Base-by-base conservation (phyloP, 2,329 filamentous ascomycete genomes). In the Cladobotryum mycophilum region DNA sequence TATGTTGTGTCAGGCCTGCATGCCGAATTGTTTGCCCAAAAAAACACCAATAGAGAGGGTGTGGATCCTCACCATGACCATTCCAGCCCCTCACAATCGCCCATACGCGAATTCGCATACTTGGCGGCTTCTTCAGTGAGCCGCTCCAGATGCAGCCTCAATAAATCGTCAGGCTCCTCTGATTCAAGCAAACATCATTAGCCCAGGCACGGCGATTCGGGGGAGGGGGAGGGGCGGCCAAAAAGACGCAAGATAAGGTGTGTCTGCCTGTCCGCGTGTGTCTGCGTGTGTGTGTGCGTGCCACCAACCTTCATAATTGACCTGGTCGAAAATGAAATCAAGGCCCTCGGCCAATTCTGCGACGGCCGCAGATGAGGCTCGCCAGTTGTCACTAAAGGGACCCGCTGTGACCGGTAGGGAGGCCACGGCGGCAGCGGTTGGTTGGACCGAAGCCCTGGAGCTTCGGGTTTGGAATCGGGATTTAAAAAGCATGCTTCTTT, bases 261-360 rank as follows among this genome's bases (percentile, higher is more conserved):
- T 20, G n/a, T n/a, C n/a, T n/a, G n/a, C n/a, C n/a, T n/a, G n/a
- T n/a, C n/a, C n/a, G n/a, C n/a, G n/a, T n/a, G n/a, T n/a, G n/a
- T n/a, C n/a, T n/a, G n/a, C n/a, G n/a, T n/a, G 20, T 20, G 25
- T 30, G 6, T 8, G 6, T 30, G 25, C 8, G 25, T 30, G 13
- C 6, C 13, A 46, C 42, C 25, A 7, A 60, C 58, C 57, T 42
- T 60, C 54, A 3, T 55, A 54, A 36, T 58, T 51, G 1, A 58
- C 4, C 18, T 57, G 49, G 11, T 60, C 58, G 18, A 61, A 55
- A 0, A 61, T 53, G 45, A 61, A 61, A 2, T 60, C 59, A 1
- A 61, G 45, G 4, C 55, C 50, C 36, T 60, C 53, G 0, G 54
- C 30, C 17, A 60, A 37, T 45, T 60, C 59, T 3, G 55, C 58